Evolutionary conservation across 345 rosid genomes (phyloP).

Genomic region (Adansonia digitata): DNA sequence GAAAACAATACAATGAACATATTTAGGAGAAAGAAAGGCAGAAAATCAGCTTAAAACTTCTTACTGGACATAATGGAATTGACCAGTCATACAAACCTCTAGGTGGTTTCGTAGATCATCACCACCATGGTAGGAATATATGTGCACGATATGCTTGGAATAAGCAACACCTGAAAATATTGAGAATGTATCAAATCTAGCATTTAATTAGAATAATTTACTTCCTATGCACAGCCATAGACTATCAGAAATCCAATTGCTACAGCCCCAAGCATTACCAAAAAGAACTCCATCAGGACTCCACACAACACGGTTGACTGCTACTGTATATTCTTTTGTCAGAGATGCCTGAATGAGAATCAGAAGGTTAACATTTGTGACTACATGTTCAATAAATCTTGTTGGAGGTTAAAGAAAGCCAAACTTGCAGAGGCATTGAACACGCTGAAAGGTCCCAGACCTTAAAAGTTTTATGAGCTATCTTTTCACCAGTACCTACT

Average conservation of each 20-base stretch:
- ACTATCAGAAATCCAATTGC: background rate
- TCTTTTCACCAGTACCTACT: slow-evolving; percentile 56
- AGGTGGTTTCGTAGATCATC: slow-evolving; percentile 56
- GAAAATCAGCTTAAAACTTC: background rate
- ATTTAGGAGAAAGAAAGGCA: background rate
- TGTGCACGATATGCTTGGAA: slow-evolving; percentile 72
- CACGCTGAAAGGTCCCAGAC: slow-evolving; percentile 59
- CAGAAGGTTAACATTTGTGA: slow-evolving; percentile 8
- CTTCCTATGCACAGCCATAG: background rate
- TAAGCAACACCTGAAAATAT: slow-evolving; percentile 76
- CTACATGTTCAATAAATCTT: slow-evolving; percentile 12
- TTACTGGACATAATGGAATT: background rate
- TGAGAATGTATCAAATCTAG: slow-evolving; percentile 15
- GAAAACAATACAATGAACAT: slow-evolving; percentile 9
- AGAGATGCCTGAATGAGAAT: slow-evolving; percentile 43
- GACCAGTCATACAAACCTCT: slow-evolving; percentile 50
- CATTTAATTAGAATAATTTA: background rate
- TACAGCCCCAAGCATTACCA: slow-evolving; percentile 36
- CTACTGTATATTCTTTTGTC: slow-evolving; percentile 47
- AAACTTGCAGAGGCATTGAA: slow-evolving; percentile 63
- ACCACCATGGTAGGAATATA: slow-evolving; percentile 60
- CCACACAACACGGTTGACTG: slow-evolving; percentile 83
- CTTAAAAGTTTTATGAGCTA: slow-evolving; percentile 52
- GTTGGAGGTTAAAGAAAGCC: slow-evolving; percentile 10
- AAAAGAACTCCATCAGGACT: slow-evolving; percentile 80